Evolutionary conservation across 2,329 filamentous ascomycete genomes (phyloP).

Genomic region (Sporothrix dimorphospora): DNA sequence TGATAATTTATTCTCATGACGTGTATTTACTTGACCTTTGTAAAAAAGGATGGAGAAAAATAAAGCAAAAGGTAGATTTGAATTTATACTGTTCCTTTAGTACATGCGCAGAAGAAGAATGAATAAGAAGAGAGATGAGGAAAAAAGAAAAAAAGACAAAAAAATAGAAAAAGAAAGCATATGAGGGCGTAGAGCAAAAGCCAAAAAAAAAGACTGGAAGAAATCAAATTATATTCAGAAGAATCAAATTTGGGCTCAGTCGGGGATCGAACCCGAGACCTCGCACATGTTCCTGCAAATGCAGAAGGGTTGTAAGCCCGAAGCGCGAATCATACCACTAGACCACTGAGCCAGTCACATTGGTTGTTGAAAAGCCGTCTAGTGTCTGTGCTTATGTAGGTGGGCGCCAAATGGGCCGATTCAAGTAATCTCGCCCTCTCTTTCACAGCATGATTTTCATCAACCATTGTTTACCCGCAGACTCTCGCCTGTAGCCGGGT

Average conservation of each 20-base stretch:
- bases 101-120: no score
- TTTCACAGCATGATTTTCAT: no score
- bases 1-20: no score
- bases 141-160: neutral
- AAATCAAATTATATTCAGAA: neutral
- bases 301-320: conserved; percentile 32
- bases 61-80: no score
- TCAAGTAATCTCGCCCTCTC: no score
- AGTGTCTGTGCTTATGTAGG: neutral
- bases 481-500: no score
- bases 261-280: conserved; percentile 36
- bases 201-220: neutral
- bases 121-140: neutral
- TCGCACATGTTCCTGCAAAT: conserved; percentile 34
- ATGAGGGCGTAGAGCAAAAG: neutral
- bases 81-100: no score
- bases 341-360: conserved; percentile 33
- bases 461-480: no score
- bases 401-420: neutral
- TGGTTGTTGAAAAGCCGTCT: neutral
- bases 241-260: conserved; percentile 32
- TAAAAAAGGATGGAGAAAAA: no score
- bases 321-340: conserved; percentile 36
- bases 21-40: no score
- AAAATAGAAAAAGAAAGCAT: neutral